phyloP scores from a whole-genome alignment of 2,329 filamentous ascomycete genomes.

The Aureobasidium melanogenum region DNA sequence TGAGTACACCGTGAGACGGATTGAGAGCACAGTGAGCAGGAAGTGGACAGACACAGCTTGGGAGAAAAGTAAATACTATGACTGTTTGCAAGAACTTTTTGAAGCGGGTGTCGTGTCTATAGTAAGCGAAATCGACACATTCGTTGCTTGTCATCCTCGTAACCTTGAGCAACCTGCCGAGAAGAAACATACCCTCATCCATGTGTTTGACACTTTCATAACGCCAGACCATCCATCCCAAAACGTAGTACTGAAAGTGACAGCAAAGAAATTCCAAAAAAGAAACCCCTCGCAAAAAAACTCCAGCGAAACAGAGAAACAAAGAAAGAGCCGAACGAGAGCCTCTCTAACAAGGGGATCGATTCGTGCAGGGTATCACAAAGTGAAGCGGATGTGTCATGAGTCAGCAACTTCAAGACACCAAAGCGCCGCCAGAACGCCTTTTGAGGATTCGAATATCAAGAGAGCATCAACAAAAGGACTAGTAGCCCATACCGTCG shows the following conservation, averaged over 20 bases:
- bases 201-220: neutral
- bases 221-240: neutral
- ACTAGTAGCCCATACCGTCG: constrained; percentile 36
- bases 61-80: neutral
- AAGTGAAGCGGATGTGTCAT: constrained; percentile 3
- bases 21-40: neutral
- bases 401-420: neutral
- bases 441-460: neutral
- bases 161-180: neutral
- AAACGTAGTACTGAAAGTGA: neutral
- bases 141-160: constrained; percentile 4
- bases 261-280: neutral
- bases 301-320: neutral
- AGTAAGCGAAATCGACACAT: neutral
- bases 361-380: constrained; percentile 11
- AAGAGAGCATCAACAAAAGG: neutral
- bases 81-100: neutral
- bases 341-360: neutral
- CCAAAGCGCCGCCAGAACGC: neutral
- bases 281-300: neutral
- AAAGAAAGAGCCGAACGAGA: neutral
- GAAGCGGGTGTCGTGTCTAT: neutral
- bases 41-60: neutral
- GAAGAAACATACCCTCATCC: neutral
- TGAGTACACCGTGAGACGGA: neutral